Evolutionary conservation across 139 green algal genomes (phyloP).

Genomic region (Asterochloris sp.): DNA sequence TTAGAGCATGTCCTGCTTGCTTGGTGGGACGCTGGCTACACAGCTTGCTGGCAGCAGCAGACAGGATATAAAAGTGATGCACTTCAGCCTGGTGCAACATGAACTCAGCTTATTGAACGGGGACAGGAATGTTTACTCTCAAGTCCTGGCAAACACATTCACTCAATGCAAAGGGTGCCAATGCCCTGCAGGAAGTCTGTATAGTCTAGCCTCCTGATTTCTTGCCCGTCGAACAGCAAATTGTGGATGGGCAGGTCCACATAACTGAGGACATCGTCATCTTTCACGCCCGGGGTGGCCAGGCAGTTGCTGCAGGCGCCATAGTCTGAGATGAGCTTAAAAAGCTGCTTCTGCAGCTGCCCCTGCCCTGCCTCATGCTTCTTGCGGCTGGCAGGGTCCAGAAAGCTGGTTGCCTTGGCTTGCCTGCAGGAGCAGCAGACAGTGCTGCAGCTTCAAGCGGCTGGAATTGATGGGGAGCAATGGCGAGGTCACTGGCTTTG

Average conservation of each 20-base stretch:
- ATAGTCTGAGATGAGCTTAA: slow-evolving; percentile 38
- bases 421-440: slow-evolving; percentile 1
- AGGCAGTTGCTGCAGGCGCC: slow-evolving; percentile 34
- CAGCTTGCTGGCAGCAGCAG: too few relatives aligned
- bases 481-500: too few relatives aligned
- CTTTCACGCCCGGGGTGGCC: not conserved
- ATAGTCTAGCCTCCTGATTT: slow-evolving; percentile 40
- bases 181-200: slow-evolving; percentile 42
- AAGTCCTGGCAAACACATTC: not conserved
- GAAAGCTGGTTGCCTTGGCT: slow-evolving; percentile 30
- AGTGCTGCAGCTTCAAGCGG: too few relatives aligned
- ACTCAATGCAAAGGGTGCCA: slow-evolving; percentile 18
- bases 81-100: too few relatives aligned
- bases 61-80: too few relatives aligned
- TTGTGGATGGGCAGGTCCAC: slow-evolving; percentile 51
- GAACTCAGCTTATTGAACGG: too few relatives aligned
- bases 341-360: slow-evolving; percentile 42
- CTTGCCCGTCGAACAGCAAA: slow-evolving; percentile 52
- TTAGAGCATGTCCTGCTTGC: too few relatives aligned
- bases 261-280: slow-evolving; percentile 25
- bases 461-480: too few relatives aligned
- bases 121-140: too few relatives aligned
- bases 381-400: slow-evolving; percentile 34
- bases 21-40: too few relatives aligned
- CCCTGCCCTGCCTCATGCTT: slow-evolving; percentile 43